Conservation (phyloP, 2,329 filamentous ascomycete genomes). For the Phyllosticta paracitricarpa region DNA sequence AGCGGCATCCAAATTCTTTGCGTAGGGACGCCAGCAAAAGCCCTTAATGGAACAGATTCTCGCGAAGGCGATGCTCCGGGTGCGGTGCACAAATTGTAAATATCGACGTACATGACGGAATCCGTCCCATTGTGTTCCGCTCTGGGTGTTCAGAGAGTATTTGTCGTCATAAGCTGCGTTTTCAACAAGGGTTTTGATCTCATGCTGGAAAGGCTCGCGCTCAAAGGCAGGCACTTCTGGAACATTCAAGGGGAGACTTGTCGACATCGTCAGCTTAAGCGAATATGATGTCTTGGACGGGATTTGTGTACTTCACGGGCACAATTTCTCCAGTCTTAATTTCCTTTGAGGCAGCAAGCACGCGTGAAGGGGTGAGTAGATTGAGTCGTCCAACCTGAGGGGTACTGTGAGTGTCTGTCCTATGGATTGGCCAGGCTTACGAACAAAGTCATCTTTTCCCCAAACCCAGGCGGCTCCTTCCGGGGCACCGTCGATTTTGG, state of each 20-base stretch:
- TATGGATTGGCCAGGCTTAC: neutral
- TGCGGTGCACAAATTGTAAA: neutral
- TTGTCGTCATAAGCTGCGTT: slow-evolving; percentile 33
- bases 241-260: slow-evolving; percentile 42
- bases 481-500: slow-evolving; percentile 41
- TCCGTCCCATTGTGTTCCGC: slow-evolving; percentile 37
- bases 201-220: slow-evolving; percentile 44
- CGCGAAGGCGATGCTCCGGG: too few relatives aligned
- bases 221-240: slow-evolving; percentile 44
- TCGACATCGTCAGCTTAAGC: neutral
- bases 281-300: neutral
- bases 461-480: slow-evolving; percentile 51
- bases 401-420: neutral
- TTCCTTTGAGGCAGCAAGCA: slow-evolving; percentile 43
- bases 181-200: slow-evolving; percentile 37
- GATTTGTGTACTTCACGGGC: slow-evolving; percentile 37
- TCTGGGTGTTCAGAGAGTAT: slow-evolving; percentile 35
- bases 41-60: too few relatives aligned
- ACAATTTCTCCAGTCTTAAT: slow-evolving; percentile 48
- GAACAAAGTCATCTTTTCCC: slow-evolving; percentile 45
- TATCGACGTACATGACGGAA: slow-evolving; percentile 26
- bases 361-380: slow-evolving; percentile 45
- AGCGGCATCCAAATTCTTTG: too few relatives aligned
- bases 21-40: too few relatives aligned
- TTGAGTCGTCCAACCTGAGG: slow-evolving; percentile 42